Percentiles rank a stretch among this genome's conserved stretches.
These are phyloP conservation scores for Musa itinerans DNA, from an alignment of 176 grass and related monocot genomes.

Conservation along the genomic window DNA sequence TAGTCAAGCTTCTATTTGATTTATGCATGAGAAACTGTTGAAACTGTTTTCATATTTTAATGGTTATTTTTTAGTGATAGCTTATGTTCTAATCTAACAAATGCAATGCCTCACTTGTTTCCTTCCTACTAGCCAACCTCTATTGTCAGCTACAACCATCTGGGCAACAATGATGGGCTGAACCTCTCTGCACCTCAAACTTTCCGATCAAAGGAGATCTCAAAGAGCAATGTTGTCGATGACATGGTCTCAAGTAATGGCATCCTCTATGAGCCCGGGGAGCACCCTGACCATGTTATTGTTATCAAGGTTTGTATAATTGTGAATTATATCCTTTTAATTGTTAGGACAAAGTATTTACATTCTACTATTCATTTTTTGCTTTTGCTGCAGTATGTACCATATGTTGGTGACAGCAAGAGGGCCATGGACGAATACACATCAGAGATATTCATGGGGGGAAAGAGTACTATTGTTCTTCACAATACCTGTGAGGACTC, in stretches of 20 bases:
- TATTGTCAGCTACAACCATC: conserved; percentile 97
- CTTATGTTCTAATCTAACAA: neutral
- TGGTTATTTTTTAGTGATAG: neutral
- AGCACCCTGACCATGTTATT: conserved; percentile 88
- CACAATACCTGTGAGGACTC: conserved; percentile 99
- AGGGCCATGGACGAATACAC: conserved; percentile 99
- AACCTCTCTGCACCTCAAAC: conserved; percentile 95
- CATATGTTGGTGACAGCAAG: conserved; percentile 95
- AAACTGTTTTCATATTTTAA: neutral
- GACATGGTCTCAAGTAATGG: conserved; percentile 97
- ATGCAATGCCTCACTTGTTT: neutral
- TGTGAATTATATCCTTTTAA: neutral
- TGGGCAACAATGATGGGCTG: conserved; percentile 94
- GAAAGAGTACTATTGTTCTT: conserved; percentile 80
- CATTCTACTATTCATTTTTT: neutral
- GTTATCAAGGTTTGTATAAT: conserved; percentile 74
- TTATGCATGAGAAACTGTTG: neutral
- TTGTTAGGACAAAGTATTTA: conserved; percentile 6
- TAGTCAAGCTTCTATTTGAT: neutral
- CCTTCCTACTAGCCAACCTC: conserved; percentile 61
- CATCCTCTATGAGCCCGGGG: conserved; percentile 82
- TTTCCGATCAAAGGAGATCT: conserved; percentile 96
- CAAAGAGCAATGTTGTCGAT: conserved; percentile 95
- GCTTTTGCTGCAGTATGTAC: conserved; percentile 58
- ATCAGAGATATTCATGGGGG: conserved; percentile 97